A percentile compares a stretch with the other conserved stretches of the same genome.
Evolutionary conservation across 176 grass and related monocot species (phyloP).

Genomic region (Triticum aestivum): DNA sequence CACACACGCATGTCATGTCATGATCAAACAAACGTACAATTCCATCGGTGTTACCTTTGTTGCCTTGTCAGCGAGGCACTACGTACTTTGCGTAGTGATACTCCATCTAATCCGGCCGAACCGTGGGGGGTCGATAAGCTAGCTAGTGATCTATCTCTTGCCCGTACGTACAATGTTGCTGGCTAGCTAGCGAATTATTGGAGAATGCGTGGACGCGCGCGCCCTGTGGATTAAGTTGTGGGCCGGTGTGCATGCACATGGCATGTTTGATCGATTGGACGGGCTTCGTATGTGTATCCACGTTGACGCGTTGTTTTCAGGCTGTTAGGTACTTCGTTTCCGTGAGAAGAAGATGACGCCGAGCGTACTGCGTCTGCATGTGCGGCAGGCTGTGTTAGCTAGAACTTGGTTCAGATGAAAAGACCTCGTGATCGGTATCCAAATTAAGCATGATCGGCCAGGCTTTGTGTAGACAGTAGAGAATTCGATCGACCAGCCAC

Average conservation of each 20-base stretch:
- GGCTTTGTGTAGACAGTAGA: not conserved
- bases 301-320: conserved; percentile 13
- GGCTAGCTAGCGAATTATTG: conserved; percentile 23
- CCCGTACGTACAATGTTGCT: not conserved
- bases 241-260: conserved; percentile 38
- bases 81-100: not conserved
- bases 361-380: not conserved
- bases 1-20: not conserved
- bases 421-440: not conserved
- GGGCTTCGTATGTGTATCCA: not conserved
- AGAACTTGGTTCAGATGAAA: not conserved
- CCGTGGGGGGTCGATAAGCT: not conserved
- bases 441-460: not conserved
- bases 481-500: not conserved
- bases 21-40: not conserved
- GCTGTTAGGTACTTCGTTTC: conserved; percentile 17
- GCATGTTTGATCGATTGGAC: conserved; percentile 30
- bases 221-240: not conserved
- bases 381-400: not conserved
- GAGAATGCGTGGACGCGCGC: not conserved
- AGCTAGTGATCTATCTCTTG: not conserved
- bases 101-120: not conserved
- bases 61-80: conserved; percentile 23
- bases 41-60: not conserved
- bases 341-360: not conserved